Evolutionary conservation across 2,329 filamentous ascomycete species (phyloP), one percentile per base, ranked within the genome.

Genomic region (Nemania diffusa): DNA sequence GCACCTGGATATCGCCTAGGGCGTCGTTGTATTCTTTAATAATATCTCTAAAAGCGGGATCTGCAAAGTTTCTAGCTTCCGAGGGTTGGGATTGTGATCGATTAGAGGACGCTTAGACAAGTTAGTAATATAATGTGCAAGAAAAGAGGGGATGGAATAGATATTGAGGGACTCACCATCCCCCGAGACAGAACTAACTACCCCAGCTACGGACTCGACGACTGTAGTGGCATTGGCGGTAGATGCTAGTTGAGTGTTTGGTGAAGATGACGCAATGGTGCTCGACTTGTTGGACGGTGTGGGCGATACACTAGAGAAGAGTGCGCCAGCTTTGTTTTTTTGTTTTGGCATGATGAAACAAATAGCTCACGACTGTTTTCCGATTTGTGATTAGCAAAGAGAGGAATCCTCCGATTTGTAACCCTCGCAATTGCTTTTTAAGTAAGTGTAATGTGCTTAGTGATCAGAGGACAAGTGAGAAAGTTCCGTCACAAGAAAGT

Each of bases 1-100:
- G 83, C 7, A 88, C 83, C 56, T 91, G 87, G 0, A 97, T 84
- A 51, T 90, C 86, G 7, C 85, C 86, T 0, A 92, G 85, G 0
- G 86, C 85, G 40, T 90, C 83, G 1, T 92, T 88, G 40, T 88
- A 85, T 0, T 85, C 82, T 59, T 90, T 90, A 1, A 90, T 79
- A 3, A 92, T 85, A 3, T 84, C 83, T 55, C 68, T 81, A 69
- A 76, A 84, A 17, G 72, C 78, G 40, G 59, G 74, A 53, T 76
- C 77, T 11, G 72, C 75, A 24, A 26, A 26, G 7, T 26, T 44
- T 29, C 27, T 34, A 5, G 22, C 44, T 20, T 37, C 57, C 5
- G 51, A 3, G 3, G 5, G 3, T 9, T 55, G 46, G 5, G 52
- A 50, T 22, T 34, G 34, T 13, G 56, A 56, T 40, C 2, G 44